These are phyloP conservation scores for Coemansia sp. DNA, from an alignment of 192 early-diverging fungal species.

Conservation along the genomic window DNA sequence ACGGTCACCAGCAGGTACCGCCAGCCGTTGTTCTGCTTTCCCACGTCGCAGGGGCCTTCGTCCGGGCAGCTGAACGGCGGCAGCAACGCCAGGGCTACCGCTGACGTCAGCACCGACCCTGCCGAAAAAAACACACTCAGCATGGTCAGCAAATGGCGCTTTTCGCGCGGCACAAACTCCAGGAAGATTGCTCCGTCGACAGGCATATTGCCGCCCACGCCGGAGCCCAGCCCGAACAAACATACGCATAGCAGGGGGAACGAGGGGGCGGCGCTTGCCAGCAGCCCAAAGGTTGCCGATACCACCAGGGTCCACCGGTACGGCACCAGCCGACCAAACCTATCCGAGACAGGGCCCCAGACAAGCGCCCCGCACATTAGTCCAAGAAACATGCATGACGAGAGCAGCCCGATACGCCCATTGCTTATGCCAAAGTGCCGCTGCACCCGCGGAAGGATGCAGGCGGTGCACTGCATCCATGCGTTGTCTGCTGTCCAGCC, in stretches of 20 bases:
- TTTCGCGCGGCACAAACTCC: conserved; percentile 76
- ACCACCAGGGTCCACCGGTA: conserved; percentile 75
- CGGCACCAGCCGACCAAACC: conserved; percentile 68
- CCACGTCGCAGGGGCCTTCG: conserved; percentile 53
- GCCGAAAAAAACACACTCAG: conserved; percentile 83
- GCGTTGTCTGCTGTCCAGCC: conserved; percentile 90
- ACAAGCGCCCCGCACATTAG: conserved; percentile 80
- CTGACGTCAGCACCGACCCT: conserved; percentile 70
- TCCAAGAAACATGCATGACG: conserved; percentile 69
- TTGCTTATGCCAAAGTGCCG: conserved; percentile 68
- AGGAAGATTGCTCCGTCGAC: conserved; percentile 77
- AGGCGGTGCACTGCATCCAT: conserved; percentile 65
- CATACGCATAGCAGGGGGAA: conserved; percentile 63
- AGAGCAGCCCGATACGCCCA: conserved; percentile 63
- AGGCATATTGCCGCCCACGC: conserved; percentile 66
- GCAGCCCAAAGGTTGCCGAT: conserved; percentile 66
- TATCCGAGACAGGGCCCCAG: conserved; percentile 77
- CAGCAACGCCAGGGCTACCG: conserved; percentile 63
- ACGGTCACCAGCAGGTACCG: conserved; percentile 67
- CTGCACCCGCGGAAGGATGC: conserved; percentile 74
- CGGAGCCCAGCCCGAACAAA: conserved; percentile 69
- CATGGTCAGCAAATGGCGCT: conserved; percentile 78
- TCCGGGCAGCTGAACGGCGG: conserved; percentile 69
- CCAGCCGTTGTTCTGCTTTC: conserved; percentile 73
- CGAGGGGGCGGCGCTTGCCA: conserved; percentile 64